Percentiles rank a stretch among this genome's conserved stretches.
Conservation (phyloP, 2,329 filamentous ascomycete genomes). For the Trichoderma sp. region DNA sequence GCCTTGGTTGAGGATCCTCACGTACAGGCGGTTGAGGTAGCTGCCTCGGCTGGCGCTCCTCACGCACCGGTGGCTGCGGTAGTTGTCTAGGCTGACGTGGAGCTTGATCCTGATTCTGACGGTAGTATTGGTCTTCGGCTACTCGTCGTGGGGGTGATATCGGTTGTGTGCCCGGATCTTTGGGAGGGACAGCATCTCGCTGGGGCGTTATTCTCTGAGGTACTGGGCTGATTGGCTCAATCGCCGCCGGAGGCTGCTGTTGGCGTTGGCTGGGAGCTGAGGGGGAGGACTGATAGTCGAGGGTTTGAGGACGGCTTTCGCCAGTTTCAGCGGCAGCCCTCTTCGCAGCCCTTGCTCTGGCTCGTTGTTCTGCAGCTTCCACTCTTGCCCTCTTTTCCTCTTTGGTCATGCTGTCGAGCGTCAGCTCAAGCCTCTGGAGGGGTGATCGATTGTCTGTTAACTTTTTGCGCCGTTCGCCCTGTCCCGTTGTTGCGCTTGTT, state of each 20-base stretch:
- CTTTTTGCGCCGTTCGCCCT: conserved; percentile 49
- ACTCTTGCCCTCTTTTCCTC: conserved; percentile 88
- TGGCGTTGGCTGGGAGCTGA: conserved; percentile 1
- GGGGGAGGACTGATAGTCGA: conserved; percentile 26
- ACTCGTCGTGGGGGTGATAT: conserved; percentile 29
- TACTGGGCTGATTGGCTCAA: conserved; percentile 4
- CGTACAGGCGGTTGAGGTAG: conserved; percentile 14
- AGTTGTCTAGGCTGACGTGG: conserved; percentile 19
- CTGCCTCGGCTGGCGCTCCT: conserved; percentile 17
- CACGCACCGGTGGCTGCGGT: neutral
- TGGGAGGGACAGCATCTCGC: conserved; percentile 20
- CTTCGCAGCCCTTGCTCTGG: conserved; percentile 58
- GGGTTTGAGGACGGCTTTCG: conserved; percentile 23
- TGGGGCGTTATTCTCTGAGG: conserved; percentile 6
- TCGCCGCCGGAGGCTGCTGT: neutral
- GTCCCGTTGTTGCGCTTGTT: conserved; percentile 32
- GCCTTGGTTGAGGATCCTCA: conserved; percentile 17
- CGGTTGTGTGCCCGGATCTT: neutral
- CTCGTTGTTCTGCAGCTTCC: conserved; percentile 74
- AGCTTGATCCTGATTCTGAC: conserved; percentile 20
- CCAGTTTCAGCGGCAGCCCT: conserved; percentile 29
- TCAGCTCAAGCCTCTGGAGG: conserved; percentile 87
- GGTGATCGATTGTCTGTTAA: conserved; percentile 84
- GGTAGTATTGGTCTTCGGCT: conserved; percentile 23
- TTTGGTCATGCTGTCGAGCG: conserved; percentile 88